Percentiles rank a stretch among this genome's conserved stretches.
These are phyloP conservation scores for Penicillium paneum DNA, from an alignment of 2,329 filamentous ascomycete genomes.

Conservation along the genomic window DNA sequence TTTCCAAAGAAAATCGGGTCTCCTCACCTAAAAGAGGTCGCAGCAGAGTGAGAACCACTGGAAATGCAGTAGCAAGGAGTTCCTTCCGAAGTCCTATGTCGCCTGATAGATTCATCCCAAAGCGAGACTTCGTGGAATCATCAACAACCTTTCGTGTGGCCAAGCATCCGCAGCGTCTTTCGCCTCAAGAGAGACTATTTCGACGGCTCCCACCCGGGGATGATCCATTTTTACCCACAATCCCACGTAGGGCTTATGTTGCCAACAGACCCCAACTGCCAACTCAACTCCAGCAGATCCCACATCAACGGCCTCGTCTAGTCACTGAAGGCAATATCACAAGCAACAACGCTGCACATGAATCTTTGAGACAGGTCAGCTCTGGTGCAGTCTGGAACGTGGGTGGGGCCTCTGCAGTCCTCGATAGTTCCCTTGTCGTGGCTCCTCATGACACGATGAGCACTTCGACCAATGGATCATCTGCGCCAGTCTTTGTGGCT, in stretches of 20 bases:
- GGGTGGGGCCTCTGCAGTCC: conserved; percentile 63
- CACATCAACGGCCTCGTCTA: conserved; percentile 36
- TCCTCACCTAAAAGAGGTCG: conserved; percentile 14
- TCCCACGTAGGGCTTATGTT: conserved; percentile 25
- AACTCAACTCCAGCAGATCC: conserved; percentile 17
- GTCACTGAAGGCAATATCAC: conserved; percentile 27
- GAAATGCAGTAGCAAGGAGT: conserved; percentile 10
- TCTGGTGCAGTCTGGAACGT: conserved; percentile 72
- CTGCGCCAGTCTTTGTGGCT: conserved; percentile 62
- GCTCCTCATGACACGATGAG: conserved; percentile 63
- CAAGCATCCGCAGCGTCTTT: conserved; percentile 48
- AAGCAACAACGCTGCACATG: conserved; percentile 12
- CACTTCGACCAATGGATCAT: conserved; percentile 66
- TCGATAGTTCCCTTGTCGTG: conserved; percentile 42
- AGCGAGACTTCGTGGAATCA: conserved; percentile 41
- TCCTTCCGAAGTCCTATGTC: conserved; percentile 28
- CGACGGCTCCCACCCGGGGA: conserved; percentile 43
- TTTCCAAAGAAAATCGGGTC: conserved; percentile 13
- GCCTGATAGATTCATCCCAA: conserved; percentile 60
- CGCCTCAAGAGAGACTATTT: conserved; percentile 46
- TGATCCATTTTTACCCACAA: conserved; percentile 54
- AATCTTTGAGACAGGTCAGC: conserved; percentile 54
- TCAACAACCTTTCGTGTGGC: conserved; percentile 53
- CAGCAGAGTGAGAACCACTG: conserved; percentile 15
- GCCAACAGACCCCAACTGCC: conserved; percentile 13